These are phyloP conservation scores for Microstegium vimineum DNA, from an alignment of 176 grass and related monocot genomes.

Conservation along the genomic window DNA sequence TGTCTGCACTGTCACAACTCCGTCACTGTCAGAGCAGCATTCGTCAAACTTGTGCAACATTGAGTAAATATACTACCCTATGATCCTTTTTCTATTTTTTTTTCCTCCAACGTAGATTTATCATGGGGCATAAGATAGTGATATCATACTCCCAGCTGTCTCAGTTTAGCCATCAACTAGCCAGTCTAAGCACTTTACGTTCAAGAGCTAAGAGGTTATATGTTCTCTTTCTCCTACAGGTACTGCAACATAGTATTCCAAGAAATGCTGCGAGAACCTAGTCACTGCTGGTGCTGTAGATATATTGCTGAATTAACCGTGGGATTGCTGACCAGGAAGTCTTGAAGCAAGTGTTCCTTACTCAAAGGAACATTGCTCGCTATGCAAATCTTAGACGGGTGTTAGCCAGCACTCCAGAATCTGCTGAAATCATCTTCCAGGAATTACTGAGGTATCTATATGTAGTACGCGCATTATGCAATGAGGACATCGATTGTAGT, in stretches of 20 bases:
- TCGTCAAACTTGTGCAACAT: no score
- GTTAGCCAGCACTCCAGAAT: conserved; percentile 21
- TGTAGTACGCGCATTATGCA: background rate
- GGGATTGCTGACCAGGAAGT: conserved; percentile 66
- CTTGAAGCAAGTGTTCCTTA: conserved; percentile 51
- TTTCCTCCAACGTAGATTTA: conserved; percentile 14
- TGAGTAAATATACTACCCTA: conserved; percentile 52
- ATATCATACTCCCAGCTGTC: background rate
- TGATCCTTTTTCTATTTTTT: background rate
- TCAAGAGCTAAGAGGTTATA: background rate
- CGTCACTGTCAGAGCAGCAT: conserved; percentile 35
- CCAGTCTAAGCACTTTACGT: background rate
- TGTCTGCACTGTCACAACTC: conserved; percentile 45
- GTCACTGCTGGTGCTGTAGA: conserved; percentile 42
- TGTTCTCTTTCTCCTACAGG: conserved; percentile 25
- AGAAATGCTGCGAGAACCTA: conserved; percentile 50
- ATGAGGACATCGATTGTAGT: no score
- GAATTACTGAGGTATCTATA: conserved; percentile 47
- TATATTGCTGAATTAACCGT: conserved; percentile 55
- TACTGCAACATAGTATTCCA: conserved; percentile 50
- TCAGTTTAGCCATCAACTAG: background rate
- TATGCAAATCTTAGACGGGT: conserved; percentile 25
- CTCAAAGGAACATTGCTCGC: conserved; percentile 43
- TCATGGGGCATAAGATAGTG: background rate
- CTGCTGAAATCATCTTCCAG: conserved; percentile 46